A percentile compares a stretch with the other conserved stretches of the same genome.
Conservation (phyloP, 345 rosid species). For the Anastatica hierochuntica region DNA sequence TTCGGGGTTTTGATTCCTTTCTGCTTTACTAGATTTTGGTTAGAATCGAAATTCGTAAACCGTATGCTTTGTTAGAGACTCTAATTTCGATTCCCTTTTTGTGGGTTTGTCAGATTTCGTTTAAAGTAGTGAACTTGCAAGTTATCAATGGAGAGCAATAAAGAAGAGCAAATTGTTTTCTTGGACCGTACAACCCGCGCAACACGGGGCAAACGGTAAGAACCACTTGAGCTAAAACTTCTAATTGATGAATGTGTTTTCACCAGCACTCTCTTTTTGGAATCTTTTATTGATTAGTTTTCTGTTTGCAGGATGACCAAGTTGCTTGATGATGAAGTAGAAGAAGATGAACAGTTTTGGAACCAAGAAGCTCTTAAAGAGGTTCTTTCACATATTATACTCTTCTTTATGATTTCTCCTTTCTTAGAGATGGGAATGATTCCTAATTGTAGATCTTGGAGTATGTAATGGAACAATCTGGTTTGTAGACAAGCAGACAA, state of each 20-base stretch:
- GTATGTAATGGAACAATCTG: no score
- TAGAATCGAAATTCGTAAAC: neutral
- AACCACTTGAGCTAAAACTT: no score
- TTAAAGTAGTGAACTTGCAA: conserved; percentile 1
- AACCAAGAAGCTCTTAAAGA: conserved; percentile 93
- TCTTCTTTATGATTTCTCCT: neutral
- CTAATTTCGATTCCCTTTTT: no score
- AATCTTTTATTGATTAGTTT: neutral
- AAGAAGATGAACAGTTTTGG: conserved; percentile 91
- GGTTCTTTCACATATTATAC: no score
- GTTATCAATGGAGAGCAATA: conserved; percentile 38
- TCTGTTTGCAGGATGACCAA: conserved; percentile 56
- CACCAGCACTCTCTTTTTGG: neutral
- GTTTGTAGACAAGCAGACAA: neutral
- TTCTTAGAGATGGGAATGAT: neutral
- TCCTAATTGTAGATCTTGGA: neutral
- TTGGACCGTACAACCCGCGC: conserved; percentile 63
- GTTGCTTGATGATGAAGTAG: conserved; percentile 73
- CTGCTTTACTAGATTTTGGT: neutral
- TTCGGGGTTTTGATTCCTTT: neutral
- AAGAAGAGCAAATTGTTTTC: conserved; percentile 41
- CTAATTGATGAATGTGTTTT: neutral
- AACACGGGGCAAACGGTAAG: conserved; percentile 74
- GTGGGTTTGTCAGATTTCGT: conserved; percentile 5
- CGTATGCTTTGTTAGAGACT: neutral